Conservation (phyloP, 192 early-diverging fungal genomes). For the Backusella tarrabulga region DNA sequence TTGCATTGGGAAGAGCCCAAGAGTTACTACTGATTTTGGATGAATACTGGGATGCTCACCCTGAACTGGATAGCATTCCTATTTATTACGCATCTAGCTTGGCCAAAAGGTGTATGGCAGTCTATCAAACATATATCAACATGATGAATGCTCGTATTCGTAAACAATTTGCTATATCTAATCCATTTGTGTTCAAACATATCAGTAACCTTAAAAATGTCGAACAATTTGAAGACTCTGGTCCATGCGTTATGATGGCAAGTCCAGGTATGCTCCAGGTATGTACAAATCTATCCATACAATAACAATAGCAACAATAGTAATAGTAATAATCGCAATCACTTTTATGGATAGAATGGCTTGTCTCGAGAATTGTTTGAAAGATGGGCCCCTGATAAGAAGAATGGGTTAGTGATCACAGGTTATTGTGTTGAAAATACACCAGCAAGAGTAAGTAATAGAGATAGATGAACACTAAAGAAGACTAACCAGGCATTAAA, state of each 20-base stretch:
- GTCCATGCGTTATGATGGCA: conserved; percentile 99
- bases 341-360: conserved; percentile 58
- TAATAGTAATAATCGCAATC: neutral
- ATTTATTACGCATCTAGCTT: conserved; percentile 94
- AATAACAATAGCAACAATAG: neutral
- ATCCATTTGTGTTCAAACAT: conserved; percentile 97
- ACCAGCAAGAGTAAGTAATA: conserved; percentile 66
- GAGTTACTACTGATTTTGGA: conserved; percentile 96
- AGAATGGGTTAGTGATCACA: conserved; percentile 93
- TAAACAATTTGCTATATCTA: conserved; percentile 80
- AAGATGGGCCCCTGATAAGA: conserved; percentile 88
- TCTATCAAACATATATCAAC: conserved; percentile 96
- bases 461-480: neutral
- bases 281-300: neutral
- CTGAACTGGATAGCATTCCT: conserved; percentile 85
- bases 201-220: conserved; percentile 88
- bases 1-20: conserved; percentile 96
- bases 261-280: conserved; percentile 97
- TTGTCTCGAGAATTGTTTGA: conserved; percentile 94
- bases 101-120: conserved; percentile 96
- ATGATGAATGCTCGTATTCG: conserved; percentile 97
- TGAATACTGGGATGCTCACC: conserved; percentile 94
- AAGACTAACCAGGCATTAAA: neutral
- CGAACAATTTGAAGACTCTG: conserved; percentile 87
- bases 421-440: conserved; percentile 99